Percentiles rank a stretch among this genome's conserved stretches.
Conservation (phyloP, 805 yeast species). For the Candida ficus region DNA sequence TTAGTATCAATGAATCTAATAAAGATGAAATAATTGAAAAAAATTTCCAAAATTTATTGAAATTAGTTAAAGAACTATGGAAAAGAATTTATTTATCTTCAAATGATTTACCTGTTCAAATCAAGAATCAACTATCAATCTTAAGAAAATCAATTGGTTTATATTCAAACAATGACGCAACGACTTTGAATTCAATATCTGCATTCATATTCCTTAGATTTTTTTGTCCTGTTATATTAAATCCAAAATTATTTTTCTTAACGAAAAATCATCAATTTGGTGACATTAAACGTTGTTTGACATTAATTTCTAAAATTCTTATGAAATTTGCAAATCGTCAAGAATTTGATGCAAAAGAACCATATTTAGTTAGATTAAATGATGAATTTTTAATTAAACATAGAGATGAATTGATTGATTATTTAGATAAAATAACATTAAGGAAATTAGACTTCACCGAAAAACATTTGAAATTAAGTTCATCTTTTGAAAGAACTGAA, state of each 20-base stretch:
- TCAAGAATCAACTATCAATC: slow-evolving; percentile 58
- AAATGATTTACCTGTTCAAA: slow-evolving; percentile 66
- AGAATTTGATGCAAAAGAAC: slow-evolving; percentile 76
- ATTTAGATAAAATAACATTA: slow-evolving; percentile 67
- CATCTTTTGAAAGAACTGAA: slow-evolving; percentile 52
- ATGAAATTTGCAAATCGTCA: slow-evolving; percentile 77
- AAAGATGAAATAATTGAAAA: slow-evolving; percentile 37
- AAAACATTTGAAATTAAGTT: slow-evolving; percentile 50
- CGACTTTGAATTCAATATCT: slow-evolving; percentile 67
- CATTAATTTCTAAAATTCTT: slow-evolving; percentile 73
- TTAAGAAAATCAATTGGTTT: slow-evolving; percentile 62
- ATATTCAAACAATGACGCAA: slow-evolving; percentile 43
- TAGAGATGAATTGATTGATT: slow-evolving; percentile 54
- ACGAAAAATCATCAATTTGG: slow-evolving; percentile 69
- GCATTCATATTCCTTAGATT: slow-evolving; percentile 82
- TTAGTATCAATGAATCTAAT: slow-evolving; percentile 37
- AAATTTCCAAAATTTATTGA: slow-evolving; percentile 44
- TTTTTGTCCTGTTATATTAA: slow-evolving; percentile 86
- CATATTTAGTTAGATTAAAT: slow-evolving; percentile 70
- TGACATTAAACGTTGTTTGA: slow-evolving; percentile 67
- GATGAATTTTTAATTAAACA: slow-evolving; percentile 51
- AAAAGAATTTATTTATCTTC: slow-evolving; percentile 54
- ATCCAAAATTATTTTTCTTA: slow-evolving; percentile 80
- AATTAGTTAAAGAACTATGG: slow-evolving; percentile 62
- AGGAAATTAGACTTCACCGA: slow-evolving; percentile 62